phyloP scores from a whole-genome alignment of 2,329 filamentous ascomycete genomes.

The Penicillium sp. region DNA sequence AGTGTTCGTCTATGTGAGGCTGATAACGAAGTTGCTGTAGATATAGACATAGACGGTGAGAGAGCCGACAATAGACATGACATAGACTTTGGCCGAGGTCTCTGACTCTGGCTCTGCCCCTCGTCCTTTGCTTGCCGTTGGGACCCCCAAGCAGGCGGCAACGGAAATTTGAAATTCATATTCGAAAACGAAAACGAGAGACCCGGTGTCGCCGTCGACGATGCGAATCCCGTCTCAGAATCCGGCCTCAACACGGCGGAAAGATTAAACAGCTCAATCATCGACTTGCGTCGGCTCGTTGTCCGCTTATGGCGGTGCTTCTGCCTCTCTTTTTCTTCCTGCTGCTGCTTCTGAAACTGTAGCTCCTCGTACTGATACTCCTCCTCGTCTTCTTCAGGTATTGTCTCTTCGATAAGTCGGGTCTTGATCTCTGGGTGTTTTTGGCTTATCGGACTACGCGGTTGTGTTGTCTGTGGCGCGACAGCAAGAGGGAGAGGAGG shows the following conservation, averaged over 20 bases:
- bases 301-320: conserved; percentile 8
- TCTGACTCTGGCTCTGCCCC: neutral
- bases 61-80: neutral
- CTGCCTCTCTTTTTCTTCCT: conserved; percentile 4
- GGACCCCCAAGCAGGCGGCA: conserved; percentile 3
- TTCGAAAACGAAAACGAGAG: conserved; percentile 12
- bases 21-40: neutral
- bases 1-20: neutral
- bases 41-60: neutral
- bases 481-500: neutral
- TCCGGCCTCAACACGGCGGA: conserved; percentile 11
- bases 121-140: no score
- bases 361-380: neutral
- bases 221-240: neutral
- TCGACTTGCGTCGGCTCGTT: conserved; percentile 26
- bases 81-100: conserved; percentile 6
- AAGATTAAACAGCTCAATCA: conserved; percentile 27
- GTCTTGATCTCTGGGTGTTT: conserved; percentile 22
- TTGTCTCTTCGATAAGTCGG: conserved; percentile 25
- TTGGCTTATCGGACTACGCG: neutral
- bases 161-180: conserved; percentile 13
- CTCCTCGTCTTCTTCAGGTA: conserved; percentile 25
- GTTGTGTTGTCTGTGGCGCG: neutral
- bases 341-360: neutral
- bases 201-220: neutral